Conservation (phyloP, 2,329 filamentous ascomycete genomes). For the Verticillium nubilum region DNA sequence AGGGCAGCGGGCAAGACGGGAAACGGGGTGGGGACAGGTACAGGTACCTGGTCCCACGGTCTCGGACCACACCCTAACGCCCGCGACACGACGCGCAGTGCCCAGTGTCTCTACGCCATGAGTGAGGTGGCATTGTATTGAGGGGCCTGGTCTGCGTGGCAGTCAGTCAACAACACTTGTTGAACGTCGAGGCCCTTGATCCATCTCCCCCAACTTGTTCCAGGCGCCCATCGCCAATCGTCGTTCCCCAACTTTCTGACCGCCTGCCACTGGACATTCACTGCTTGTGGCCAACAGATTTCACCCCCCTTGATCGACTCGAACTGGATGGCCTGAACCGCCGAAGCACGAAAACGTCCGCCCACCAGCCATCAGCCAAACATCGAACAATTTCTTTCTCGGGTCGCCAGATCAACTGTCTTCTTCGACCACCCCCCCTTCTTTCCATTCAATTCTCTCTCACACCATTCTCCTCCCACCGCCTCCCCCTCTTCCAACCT, state of each 20-base stretch:
- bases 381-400: background rate
- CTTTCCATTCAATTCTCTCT: constrained; percentile 8
- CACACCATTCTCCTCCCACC: background rate
- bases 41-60: background rate
- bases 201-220: background rate
- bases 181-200: background rate
- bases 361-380: background rate
- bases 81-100: background rate
- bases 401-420: constrained; percentile 8
- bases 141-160: background rate
- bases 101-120: background rate
- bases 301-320: background rate
- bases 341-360: constrained; percentile 2
- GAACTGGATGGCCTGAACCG: background rate
- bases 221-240: background rate
- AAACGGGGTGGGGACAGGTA: background rate
- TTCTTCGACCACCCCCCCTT: constrained; percentile 8
- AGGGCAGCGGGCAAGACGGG: background rate
- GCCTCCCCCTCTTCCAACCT: background rate
- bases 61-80: background rate
- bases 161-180: background rate
- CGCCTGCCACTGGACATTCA: background rate
- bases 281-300: background rate
- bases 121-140: background rate
- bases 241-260: background rate